A percentile compares a stretch with the other conserved stretches of the same genome.
Conservation (phyloP, 495 filamentous ascomycete species). For the Podospora fimiseda region DNA sequence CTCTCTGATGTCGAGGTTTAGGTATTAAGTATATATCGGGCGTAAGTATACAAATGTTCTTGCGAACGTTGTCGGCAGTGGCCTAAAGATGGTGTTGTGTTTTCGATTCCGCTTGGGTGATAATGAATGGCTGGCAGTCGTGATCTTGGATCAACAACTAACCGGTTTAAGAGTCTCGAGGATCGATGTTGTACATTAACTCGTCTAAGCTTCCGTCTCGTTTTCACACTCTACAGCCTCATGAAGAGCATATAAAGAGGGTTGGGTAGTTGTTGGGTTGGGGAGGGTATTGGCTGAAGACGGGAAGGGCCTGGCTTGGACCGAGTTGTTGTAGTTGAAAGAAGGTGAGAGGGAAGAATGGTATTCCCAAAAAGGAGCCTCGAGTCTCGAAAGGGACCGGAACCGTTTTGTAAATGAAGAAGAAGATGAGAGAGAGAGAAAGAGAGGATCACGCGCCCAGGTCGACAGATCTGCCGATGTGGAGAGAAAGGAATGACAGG, state of each 20-base stretch:
- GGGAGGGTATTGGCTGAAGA: slow-evolving; percentile 6
- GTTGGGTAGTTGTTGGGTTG: background rate
- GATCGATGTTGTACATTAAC: slow-evolving; percentile 40
- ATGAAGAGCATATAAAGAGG: background rate
- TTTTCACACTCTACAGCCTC: background rate
- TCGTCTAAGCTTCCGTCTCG: slow-evolving; percentile 13
- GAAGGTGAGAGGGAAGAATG: slow-evolving; percentile 38
- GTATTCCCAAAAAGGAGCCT: slow-evolving; percentile 28
- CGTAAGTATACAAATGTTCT: slow-evolving; percentile 33
- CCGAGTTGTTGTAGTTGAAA: slow-evolving; percentile 23
- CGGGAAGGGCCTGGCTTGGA: slow-evolving; percentile 3
- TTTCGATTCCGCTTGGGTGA: slow-evolving; percentile 32
- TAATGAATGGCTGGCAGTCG: slow-evolving; percentile 46
- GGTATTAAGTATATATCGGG: slow-evolving; percentile 40
- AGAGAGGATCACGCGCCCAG: slow-evolving; percentile 34
- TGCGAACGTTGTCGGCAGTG: slow-evolving; percentile 30
- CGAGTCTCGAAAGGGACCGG: slow-evolving; percentile 43
- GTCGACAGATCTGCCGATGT: slow-evolving; percentile 46
- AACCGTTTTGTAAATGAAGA: slow-evolving; percentile 46
- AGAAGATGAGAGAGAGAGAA: slow-evolving; percentile 27
- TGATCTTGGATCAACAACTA: slow-evolving; percentile 31
- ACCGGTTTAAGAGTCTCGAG: slow-evolving; percentile 36
- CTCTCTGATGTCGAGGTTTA: slow-evolving; percentile 23
- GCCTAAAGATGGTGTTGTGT: slow-evolving; percentile 43
- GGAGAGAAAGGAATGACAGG: slow-evolving; percentile 33